Base-by-base conservation (phyloP, 306 rosid genomes). In the Castanopsis chinensis region DNA sequence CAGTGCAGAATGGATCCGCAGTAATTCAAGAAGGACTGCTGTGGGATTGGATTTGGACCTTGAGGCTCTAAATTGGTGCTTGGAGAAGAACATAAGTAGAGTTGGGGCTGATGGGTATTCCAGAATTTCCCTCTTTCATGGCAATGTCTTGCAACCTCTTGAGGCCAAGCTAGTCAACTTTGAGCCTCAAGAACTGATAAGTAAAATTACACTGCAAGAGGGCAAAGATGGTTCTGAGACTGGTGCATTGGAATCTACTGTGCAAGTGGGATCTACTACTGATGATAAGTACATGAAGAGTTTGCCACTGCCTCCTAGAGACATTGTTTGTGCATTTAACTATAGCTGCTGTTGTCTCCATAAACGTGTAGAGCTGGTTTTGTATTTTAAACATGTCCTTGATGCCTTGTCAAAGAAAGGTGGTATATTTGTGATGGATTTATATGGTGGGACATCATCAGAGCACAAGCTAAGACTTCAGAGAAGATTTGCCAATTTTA, bases 281-380 rank as follows among this genome's bases (percentile, higher is more conserved):
- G 85, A 72, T 78, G 83, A 79, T 33, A 78, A 80, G 71, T 35
- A 45, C 78, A 45, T 84, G 84, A 76, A 88, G 86, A 78, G 80
- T 61, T 59, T 87, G 76, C 65, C 77, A 10, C 80, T 81, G 72
- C 87, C 89, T 78, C 85, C 89, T 25, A 87, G 97, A 84, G 97
- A 91, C 85, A 94, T 92, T 41, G 90, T 90, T 57, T 94, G 97
- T 35, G 97, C 98, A 65, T 94, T 94, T 76, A 94, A 94, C 88
- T 94, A 91, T 89, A 92, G 97, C 87, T 91, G 97, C 73, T 94
- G 98, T 55, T 94, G 98, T 87, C 97, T 94, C 55, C 97, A 94
- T 89, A 85, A 87, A 71, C 90, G 97, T 51, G 88, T 87, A 6
- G 97, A 91, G 20, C 85, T 94, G 80, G 90, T 92, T 81, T 72